Base-by-base conservation (phyloP, 352 stramenopile species). In the Aphanomyces invadans region DNA sequence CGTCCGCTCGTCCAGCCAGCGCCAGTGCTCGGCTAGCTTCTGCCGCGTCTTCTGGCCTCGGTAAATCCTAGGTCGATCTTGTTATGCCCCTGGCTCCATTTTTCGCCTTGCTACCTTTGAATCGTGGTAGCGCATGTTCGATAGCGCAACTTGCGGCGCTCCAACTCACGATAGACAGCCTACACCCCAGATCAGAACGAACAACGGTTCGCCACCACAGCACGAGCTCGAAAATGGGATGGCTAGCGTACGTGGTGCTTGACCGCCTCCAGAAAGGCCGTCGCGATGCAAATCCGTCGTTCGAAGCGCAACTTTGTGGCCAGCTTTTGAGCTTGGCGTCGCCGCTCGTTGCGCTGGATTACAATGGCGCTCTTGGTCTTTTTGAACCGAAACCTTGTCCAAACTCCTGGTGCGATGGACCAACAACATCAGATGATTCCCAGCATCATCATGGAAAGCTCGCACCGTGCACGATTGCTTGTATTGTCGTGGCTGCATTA, bases 311-410 rank as follows among this genome's bases (percentile, higher is more conserved):
- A 25, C 2, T 3, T 11, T 15, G 11, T 23, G 2, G 61, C 52
- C 7, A 25, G 5, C 2, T 54, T 72, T 26, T 81, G 80, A 28
- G 73, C 77, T 17, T 70, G 51, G 4, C 57, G 71, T 5, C 83
- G 83, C 32, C 83, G 78, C 26, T 73, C 62, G 29, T 85, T 53
- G 2, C 80, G 76, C 57, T 94, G 83, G 56, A 94, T 78, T 19
- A 73, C 53, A n/a, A 73, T 80, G 10, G 80, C 79, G 2, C 80
- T 78, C 15, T 51, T 49, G 17, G 60, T 67, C 60, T 67, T 67
- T 21, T 56, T 44, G 12, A 67, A 39, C 11, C 26, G 36, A n/a
- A 19, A 49, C 23, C 60, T 28, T 26, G 44, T 67, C 60, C 60
- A 67, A n/a, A 51, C 60, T 2, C 49, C 49, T 57, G n/a, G n/a